These are phyloP conservation scores for Thalia dealbata DNA, from an alignment of 176 grass and related monocot genomes.

Conservation along the genomic window DNA sequence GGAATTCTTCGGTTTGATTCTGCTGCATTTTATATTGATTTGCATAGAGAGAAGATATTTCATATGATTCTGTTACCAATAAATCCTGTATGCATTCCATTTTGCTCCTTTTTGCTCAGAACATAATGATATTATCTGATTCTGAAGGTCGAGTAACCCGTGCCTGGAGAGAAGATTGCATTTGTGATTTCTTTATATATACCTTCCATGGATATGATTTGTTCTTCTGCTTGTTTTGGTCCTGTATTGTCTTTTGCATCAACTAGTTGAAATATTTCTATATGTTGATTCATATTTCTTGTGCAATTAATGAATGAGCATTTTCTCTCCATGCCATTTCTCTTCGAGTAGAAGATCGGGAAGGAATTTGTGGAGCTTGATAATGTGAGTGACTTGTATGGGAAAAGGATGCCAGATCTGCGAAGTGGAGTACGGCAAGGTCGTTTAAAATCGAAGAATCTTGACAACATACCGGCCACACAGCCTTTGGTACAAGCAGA, in stretches of 20 bases:
- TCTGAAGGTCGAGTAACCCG: not conserved
- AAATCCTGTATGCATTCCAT: not conserved
- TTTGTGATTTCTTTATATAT: not conserved
- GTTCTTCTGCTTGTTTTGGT: not conserved
- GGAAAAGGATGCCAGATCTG: slow-evolving; percentile 87
- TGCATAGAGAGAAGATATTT: not conserved
- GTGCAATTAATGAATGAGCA: slow-evolving; percentile 2
- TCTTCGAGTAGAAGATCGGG: slow-evolving; percentile 39
- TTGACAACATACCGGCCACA: slow-evolving; percentile 22
- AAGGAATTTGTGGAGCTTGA: slow-evolving; percentile 26
- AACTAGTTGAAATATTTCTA: not conserved
- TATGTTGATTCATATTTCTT: slow-evolving; percentile 22
- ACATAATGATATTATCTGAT: not conserved
- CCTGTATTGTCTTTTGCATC: not conserved
- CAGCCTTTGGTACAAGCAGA: slow-evolving; percentile 19
- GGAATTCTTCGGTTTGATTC: slow-evolving; percentile 2
- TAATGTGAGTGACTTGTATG: slow-evolving; percentile 51
- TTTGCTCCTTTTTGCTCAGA: not conserved
- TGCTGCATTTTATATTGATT: not conserved
- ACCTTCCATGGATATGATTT: not conserved
- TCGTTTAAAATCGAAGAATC: slow-evolving; percentile 52
- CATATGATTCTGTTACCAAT: not conserved
- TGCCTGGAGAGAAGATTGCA: not conserved
- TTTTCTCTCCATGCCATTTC: not conserved
- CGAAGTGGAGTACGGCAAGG: slow-evolving; percentile 76